phyloP scores from a whole-genome alignment of 1,284 basidiomycete genomes.

The Agroathelia rolfsii region DNA sequence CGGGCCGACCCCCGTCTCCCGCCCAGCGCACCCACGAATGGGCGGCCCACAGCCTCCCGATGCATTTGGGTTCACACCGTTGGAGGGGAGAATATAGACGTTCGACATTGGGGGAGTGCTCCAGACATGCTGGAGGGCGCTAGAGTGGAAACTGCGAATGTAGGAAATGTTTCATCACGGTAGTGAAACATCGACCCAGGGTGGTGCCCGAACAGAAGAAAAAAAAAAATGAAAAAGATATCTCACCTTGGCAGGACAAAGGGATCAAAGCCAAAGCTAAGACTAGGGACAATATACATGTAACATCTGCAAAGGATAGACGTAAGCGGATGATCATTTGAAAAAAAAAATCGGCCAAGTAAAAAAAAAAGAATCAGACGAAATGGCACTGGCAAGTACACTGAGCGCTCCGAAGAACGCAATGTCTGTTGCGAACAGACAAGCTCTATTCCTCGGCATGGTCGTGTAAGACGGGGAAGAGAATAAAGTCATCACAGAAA shows the following conservation, averaged over 20 bases:
- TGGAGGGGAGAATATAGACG: slow-evolving; percentile 46
- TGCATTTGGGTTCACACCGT: slow-evolving; percentile 57
- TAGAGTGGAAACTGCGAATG: slow-evolving; percentile 77
- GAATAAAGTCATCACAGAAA: slow-evolving; percentile 69
- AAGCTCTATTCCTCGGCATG: slow-evolving; percentile 63
- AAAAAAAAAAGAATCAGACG: slow-evolving; percentile 41
- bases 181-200: slow-evolving; percentile 17
- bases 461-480: slow-evolving; percentile 81
- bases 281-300: too few species aligned
- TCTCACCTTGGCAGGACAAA: slow-evolving; percentile 18
- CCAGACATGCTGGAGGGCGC: slow-evolving; percentile 42
- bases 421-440: slow-evolving; percentile 65
- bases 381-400: slow-evolving; percentile 81
- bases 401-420: slow-evolving; percentile 51
- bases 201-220: slow-evolving; percentile 11
- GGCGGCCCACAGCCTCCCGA: slow-evolving; percentile 50
- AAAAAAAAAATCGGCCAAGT: too few species aligned
- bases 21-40: slow-evolving; percentile 48
- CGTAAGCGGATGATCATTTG: too few species aligned
- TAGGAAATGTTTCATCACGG: slow-evolving; percentile 51
- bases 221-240: slow-evolving; percentile 11
- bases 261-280: too few species aligned
- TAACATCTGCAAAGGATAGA: too few species aligned
- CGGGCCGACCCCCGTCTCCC: slow-evolving; percentile 47
- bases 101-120: slow-evolving; percentile 63